phyloP scores from a whole-genome alignment of 208 protist species.

The Acanthamoeba sp. region DNA sequence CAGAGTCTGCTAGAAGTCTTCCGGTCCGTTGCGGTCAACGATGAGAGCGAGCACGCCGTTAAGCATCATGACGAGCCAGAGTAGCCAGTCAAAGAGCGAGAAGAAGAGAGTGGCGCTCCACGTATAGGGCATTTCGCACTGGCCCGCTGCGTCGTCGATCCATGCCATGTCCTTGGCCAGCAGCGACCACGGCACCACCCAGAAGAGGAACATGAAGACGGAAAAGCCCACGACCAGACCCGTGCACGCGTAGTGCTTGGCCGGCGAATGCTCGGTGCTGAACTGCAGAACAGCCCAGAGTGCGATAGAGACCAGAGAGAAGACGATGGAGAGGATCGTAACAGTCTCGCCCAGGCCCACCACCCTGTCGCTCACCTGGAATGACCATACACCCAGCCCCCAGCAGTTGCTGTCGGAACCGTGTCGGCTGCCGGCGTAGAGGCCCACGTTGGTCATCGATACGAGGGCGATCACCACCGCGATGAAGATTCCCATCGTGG shows the following conservation, averaged over 20 bases:
- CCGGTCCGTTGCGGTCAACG: background rate
- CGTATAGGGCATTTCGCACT: slow-evolving; percentile 39
- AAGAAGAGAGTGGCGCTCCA: slow-evolving; percentile 55
- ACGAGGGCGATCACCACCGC: background rate
- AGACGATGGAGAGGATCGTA: slow-evolving; percentile 11
- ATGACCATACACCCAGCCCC: background rate
- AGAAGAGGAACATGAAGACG: slow-evolving; percentile 34
- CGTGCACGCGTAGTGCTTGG: slow-evolving; percentile 30
- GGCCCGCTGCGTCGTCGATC: background rate
- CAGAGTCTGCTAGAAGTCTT: too few relatives aligned
- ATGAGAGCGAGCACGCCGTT: slow-evolving; percentile 4
- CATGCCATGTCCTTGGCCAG: slow-evolving; percentile 16
- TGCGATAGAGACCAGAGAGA: background rate
- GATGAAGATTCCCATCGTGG: slow-evolving; percentile 24
- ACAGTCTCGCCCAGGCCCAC: slow-evolving; percentile 11
- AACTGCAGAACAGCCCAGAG: background rate
- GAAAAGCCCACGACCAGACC: background rate
- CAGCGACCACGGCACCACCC: background rate
- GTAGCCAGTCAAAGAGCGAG: slow-evolving; percentile 24
- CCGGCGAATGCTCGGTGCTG: background rate
- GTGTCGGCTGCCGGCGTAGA: slow-evolving; percentile 36
- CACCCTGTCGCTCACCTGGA: background rate
- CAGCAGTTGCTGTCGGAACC: slow-evolving; percentile 24
- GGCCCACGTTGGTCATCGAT: background rate
- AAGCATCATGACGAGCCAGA: slow-evolving; percentile 12